A percentile compares a stretch with the other conserved stretches of the same genome.
phyloP scores from a whole-genome alignment of 73 alveolate species.

The Paramecium octaurelia region DNA sequence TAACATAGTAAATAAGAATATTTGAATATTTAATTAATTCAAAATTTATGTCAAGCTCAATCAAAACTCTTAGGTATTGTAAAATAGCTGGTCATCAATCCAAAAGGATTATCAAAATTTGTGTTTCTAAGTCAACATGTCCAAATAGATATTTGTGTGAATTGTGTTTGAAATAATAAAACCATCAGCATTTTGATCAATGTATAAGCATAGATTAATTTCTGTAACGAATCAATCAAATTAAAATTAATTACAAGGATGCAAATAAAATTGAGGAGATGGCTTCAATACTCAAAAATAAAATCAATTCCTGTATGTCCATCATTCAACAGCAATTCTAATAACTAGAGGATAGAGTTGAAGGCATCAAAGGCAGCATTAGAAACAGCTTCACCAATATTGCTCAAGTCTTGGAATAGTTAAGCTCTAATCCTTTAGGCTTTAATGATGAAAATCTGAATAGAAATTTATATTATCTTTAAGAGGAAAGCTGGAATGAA shows the following conservation, averaged over 20 bases:
- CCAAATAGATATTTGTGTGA: not conserved
- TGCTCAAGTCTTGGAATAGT: not conserved
- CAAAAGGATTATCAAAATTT: not conserved
- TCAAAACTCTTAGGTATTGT: not conserved
- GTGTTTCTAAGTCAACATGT: not conserved
- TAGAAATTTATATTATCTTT: not conserved
- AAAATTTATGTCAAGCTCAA: not conserved
- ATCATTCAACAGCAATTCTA: not conserved
- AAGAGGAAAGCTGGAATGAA: not conserved
- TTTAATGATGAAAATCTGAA: not conserved
- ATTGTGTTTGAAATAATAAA: not conserved
- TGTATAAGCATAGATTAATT: not conserved
- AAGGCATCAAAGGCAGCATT: not conserved
- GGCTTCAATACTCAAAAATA: not conserved
- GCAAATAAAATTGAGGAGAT: not conserved
- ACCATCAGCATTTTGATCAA: not conserved
- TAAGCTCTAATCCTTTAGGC: not conserved
- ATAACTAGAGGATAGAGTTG: not conserved
- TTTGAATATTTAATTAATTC: not conserved
- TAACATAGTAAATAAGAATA: not conserved
- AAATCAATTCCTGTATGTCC: not conserved
- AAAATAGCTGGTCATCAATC: not conserved
- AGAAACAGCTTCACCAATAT: not conserved
- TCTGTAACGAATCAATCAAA: not conserved
- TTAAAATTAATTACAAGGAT: not conserved